Base-by-base conservation (phyloP, 2,329 filamentous ascomycete genomes). In the Microdochium bolleyi region DNA sequence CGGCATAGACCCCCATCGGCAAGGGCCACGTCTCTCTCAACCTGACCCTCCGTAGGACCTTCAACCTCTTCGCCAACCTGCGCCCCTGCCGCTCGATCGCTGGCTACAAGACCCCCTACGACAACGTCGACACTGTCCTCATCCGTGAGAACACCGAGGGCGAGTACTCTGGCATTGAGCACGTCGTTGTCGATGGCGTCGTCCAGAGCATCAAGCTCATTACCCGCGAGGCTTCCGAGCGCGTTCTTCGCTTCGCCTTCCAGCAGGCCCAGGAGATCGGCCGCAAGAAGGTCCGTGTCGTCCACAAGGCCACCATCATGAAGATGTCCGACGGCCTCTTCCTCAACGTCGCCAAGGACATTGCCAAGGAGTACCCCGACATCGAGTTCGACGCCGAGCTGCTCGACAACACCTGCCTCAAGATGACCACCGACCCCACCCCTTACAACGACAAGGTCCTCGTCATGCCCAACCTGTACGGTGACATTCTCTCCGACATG, bases 241-340 rank as follows among this genome's bases (percentile, higher is more conserved):
- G 94, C 64, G 94, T 99, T 52, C 84, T 97, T 61, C 87, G 92
- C 69, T 99, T 91, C 73, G 94, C 95, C 65, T 99, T 99, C 85
- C 92, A 99, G 78, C 91, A 99, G 72, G 94, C 94, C 63, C 82
- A 94, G 73, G 84, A 89, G 64, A 88, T 96, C 67, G 91, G 92
- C 75, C 89, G 89, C 80, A 92, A 85, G 71, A 96, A 96, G 88
- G 92, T 97, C 67, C 90, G 92, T 68, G 92, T 91, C 55, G 92
- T 97, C 59, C 94, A 99, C 88, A 99, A 99, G 84, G 94, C 94
- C 72, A 97, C 94, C 69, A 99, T 99, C 79, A 99, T 99, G 94
- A 99, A 99, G 85, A 95, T 96, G 89, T 92, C 88, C 70, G 94
- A 99, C 73, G 94, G 94, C 77, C 89, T 99, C 57, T 99, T 99